These are phyloP conservation scores for Chytriomyces sp. DNA, from an alignment of 192 early-diverging fungal genomes.

Conservation along the genomic window DNA sequence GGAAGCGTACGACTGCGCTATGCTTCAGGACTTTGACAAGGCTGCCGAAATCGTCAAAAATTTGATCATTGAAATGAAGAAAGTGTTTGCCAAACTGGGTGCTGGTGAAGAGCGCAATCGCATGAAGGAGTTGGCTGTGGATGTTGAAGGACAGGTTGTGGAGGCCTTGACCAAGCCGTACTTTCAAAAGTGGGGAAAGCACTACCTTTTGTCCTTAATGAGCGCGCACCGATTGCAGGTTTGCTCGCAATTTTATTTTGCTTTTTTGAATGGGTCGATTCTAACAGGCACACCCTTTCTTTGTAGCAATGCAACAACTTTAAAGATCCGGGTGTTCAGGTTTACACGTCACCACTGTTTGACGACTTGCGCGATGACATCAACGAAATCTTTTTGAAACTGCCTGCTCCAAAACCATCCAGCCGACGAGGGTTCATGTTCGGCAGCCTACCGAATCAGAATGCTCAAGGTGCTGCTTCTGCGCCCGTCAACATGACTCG, in stretches of 20 bases:
- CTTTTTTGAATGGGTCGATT: not conserved
- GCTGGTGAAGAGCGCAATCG: slow-evolving; percentile 14
- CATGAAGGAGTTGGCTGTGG: slow-evolving; percentile 33
- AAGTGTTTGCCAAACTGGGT: not conserved
- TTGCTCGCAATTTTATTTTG: not conserved
- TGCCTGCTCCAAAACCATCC: slow-evolving; percentile 37
- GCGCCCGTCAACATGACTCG: slow-evolving; percentile 19
- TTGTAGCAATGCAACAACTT: slow-evolving; percentile 46
- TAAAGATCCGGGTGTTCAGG: slow-evolving; percentile 50
- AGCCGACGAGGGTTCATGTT: not conserved
- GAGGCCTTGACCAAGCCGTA: slow-evolving; percentile 24
- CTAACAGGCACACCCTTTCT: not conserved
- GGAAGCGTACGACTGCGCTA: slow-evolving; percentile 14
- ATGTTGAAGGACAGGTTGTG: slow-evolving; percentile 37
- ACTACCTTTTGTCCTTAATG: slow-evolving; percentile 40
- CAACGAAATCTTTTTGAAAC: slow-evolving; percentile 37
- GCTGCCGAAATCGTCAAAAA: slow-evolving; percentile 11
- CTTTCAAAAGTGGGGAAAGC: slow-evolving; percentile 43
- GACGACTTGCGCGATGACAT: slow-evolving; percentile 27
- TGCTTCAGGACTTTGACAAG: not conserved
- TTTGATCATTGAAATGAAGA: not conserved
- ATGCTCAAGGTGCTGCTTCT: not conserved
- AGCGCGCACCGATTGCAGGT: slow-evolving; percentile 40
- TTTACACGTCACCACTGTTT: slow-evolving; percentile 30
- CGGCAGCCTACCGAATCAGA: not conserved